Base-by-base conservation (phyloP, 2,329 filamentous ascomycete genomes). In the Diaporthe batatas region DNA sequence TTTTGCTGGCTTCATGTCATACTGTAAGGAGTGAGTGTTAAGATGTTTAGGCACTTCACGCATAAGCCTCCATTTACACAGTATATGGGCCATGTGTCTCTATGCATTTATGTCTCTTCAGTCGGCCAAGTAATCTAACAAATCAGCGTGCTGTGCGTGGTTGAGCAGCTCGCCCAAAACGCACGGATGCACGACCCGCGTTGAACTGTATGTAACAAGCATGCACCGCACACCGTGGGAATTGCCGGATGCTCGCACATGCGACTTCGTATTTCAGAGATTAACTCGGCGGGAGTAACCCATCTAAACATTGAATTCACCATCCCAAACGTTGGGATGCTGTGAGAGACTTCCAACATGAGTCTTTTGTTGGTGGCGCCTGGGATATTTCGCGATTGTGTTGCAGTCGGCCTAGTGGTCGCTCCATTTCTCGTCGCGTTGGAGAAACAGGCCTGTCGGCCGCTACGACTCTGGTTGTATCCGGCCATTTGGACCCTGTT, bases 301-400 rank as follows among this genome's bases (percentile, higher is more conserved):
- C 49, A 53, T 49, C 54, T 49, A 51, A 39, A 44, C 42, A 70
- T 59, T 62, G 36, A 12, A 39, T n/a, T 18, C 21, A 44, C 16
- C 23, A 16, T 49, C 70, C 70, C 70, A 59, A 68, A 57, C 42
- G 62, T 72, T 72, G 70, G 39, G 39, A 58, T 49, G n/a, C 23
- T 25, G 14, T 51, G 54, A 39, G 36, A 70, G 18, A 55, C 62
- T 53, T 44, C 39, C 42, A 39, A 23, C 7, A 23, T 21, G 14
- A 11, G 18, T 12, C 25, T 54, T 36, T 70, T 62, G 23, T 49
- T 36, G 62, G 47, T 29, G 23, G 36, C 23, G 44, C 32, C 47
- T 23, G 47, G 23, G 21, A 62, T 44, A 62, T 39, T 44, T 62
- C 57, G 23, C 23, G 68, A 34, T 21, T 25, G 68, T 54, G 68